These are phyloP conservation scores for Wallacemonas rigidus DNA, from an alignment of 208 protist species.

Conservation along the genomic window DNA sequence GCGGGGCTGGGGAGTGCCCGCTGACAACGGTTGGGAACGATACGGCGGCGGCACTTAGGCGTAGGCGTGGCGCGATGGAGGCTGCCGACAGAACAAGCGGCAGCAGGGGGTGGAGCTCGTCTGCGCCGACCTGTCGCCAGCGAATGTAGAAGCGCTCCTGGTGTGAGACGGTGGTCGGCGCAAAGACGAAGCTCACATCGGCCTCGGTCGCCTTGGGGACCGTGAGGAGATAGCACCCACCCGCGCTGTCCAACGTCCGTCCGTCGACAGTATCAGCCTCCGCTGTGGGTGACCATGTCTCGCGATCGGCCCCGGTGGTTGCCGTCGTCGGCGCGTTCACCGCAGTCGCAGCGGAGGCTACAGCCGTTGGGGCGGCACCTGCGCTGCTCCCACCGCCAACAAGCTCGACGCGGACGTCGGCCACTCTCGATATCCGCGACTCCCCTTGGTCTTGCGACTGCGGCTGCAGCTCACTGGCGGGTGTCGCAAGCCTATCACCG, in stretches of 20 bases:
- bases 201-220: conserved; percentile 32
- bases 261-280: background rate
- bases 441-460: no score
- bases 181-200: conserved; percentile 35
- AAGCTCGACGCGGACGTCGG: conserved; percentile 5
- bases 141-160: conserved; percentile 46
- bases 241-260: background rate
- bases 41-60: conserved; percentile 31
- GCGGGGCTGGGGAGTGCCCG: conserved; percentile 44
- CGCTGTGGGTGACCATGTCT: conserved; percentile 5
- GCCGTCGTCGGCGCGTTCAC: background rate
- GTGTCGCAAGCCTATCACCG: background rate
- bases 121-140: conserved; percentile 75
- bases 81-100: conserved; percentile 56
- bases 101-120: conserved; percentile 64
- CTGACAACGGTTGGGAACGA: conserved; percentile 65
- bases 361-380: background rate
- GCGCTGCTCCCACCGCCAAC: background rate
- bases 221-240: conserved; percentile 26
- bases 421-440: background rate
- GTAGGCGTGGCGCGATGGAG: conserved; percentile 38
- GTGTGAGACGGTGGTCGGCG: conserved; percentile 11
- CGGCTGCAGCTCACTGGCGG: background rate
- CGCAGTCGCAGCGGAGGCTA: background rate
- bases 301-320: background rate